Evolutionary conservation across 495 filamentous ascomycete genomes (phyloP).

Genomic region (Amorphotheca resinae): DNA sequence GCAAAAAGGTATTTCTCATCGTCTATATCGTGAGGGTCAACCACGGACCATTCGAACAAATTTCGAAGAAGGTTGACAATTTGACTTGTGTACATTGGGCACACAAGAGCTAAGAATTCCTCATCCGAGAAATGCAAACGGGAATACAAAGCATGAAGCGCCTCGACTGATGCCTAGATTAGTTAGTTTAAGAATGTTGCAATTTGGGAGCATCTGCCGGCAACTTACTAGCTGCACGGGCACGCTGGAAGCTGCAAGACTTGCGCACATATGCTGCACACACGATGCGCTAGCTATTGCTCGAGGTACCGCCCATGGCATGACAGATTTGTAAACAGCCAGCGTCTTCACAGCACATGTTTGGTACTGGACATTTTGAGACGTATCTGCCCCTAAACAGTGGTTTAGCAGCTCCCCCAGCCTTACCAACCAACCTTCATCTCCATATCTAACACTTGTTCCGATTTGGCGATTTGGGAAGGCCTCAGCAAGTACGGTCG

Average conservation of each 20-base stretch:
- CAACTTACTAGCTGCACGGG: conserved; percentile 57
- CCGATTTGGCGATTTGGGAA: conserved; percentile 54
- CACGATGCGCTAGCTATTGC: conserved; percentile 58
- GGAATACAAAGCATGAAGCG: conserved; percentile 68
- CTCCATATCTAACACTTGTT: conserved; percentile 52
- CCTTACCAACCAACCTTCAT: conserved; percentile 78
- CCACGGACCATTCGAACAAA: conserved; percentile 71
- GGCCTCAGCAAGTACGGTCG: conserved; percentile 55
- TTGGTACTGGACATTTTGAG: conserved; percentile 49
- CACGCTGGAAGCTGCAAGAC: conserved; percentile 60
- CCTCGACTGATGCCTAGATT: conserved; percentile 66
- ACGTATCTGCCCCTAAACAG: conserved; percentile 53
- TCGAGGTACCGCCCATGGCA: conserved; percentile 76
- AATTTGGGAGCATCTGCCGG: neutral
- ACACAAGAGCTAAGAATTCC: conserved; percentile 66
- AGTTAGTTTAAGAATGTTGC: conserved; percentile 13
- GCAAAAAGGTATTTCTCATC: conserved; percentile 84
- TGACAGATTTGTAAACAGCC: conserved; percentile 57
- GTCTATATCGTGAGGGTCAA: conserved; percentile 68
- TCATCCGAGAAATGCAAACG: conserved; percentile 61
- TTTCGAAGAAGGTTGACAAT: conserved; percentile 59
- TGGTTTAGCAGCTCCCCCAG: conserved; percentile 60
- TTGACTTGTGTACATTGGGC: conserved; percentile 60
- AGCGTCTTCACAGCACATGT: conserved; percentile 62
- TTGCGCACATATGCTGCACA: conserved; percentile 58